Evolutionary conservation across 495 filamentous ascomycete species (phyloP).

Genomic region (Xylona heveae): DNA sequence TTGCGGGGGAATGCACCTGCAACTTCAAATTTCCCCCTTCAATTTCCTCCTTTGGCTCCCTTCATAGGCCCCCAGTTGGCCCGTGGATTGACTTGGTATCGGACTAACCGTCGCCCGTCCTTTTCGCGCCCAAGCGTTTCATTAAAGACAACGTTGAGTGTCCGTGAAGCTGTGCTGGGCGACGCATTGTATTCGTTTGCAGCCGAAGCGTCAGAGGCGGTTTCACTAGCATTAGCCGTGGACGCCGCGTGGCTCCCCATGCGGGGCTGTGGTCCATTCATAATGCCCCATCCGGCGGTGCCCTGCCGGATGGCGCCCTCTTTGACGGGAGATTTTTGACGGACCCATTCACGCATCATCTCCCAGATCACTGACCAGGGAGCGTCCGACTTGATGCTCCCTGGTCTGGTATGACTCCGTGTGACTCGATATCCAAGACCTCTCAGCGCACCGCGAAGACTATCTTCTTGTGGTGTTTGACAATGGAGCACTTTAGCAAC

Average conservation of each 20-base stretch:
- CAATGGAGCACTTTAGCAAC: constrained; percentile 59
- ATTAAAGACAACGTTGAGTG: constrained; percentile 58
- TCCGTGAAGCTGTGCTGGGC: constrained; percentile 11
- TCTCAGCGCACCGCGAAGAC: constrained; percentile 58
- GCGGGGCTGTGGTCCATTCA: constrained; percentile 17
- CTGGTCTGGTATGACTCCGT: constrained; percentile 68
- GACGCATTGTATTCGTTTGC: constrained; percentile 6
- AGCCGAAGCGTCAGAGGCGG: background rate
- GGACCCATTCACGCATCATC: constrained; percentile 77
- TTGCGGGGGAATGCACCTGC: too few species aligned
- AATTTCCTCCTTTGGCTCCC: constrained; percentile 32
- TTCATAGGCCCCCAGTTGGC: constrained; percentile 89
- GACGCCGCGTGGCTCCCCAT: constrained; percentile 14
- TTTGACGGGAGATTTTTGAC: constrained; percentile 55
- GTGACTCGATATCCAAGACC: constrained; percentile 61
- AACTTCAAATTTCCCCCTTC: background rate
- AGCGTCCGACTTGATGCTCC: constrained; percentile 79
- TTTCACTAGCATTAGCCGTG: constrained; percentile 7
- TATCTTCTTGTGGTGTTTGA: constrained; percentile 44
- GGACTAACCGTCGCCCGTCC: constrained; percentile 37
- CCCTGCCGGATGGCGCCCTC: constrained; percentile 40
- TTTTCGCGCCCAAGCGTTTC: constrained; percentile 50
- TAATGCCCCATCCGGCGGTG: constrained; percentile 46
- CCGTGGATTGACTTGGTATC: constrained; percentile 68
- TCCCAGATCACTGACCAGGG: constrained; percentile 82